Percentiles rank a stretch among this genome's conserved stretches.
Conservation (phyloP, 164 flowering plant genomes). For the Vitis cinerea region DNA sequence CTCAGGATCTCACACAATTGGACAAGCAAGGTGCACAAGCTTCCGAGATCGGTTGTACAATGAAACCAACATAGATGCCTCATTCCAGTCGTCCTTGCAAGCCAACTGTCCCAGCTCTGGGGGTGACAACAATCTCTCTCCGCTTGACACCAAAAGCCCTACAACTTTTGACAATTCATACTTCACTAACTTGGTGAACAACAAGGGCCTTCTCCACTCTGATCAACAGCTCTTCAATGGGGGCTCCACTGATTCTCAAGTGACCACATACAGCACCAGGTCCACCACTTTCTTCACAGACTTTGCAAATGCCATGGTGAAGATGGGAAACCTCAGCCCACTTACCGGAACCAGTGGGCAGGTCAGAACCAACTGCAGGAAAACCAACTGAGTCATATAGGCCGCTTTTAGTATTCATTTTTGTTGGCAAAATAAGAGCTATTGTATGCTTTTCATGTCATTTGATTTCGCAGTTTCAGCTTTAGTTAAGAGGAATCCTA, state of each 20-base stretch:
- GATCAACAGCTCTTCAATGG: slow-evolving; percentile 13
- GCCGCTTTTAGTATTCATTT: too few species aligned
- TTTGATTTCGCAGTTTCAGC: too few species aligned
- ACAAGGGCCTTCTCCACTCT: slow-evolving; percentile 8
- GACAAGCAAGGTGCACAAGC: slow-evolving; percentile 2
- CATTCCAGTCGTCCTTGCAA: neutral
- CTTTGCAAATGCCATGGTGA: too few species aligned
- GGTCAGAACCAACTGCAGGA: too few species aligned
- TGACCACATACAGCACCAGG: too few species aligned
- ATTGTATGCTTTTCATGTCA: too few species aligned
- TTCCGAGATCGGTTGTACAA: neutral
- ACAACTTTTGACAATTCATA: neutral
- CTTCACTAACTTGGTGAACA: slow-evolving; percentile 2
- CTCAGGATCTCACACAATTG: slow-evolving; percentile 3
- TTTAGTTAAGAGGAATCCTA: too few species aligned
- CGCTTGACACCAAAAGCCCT: neutral
- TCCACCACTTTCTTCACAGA: too few species aligned
- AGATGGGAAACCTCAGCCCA: too few species aligned
- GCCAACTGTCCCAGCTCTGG: neutral
- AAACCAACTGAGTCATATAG: too few species aligned
- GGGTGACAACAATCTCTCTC: slow-evolving; percentile 1
- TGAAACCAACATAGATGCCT: neutral
- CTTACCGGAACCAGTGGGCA: too few species aligned
- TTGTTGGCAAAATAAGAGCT: too few species aligned
- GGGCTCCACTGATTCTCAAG: slow-evolving; percentile 1